These are phyloP conservation scores for Cyphellophora attinorum DNA, from an alignment of 2,329 filamentous ascomycete genomes.

Conservation along the genomic window DNA sequence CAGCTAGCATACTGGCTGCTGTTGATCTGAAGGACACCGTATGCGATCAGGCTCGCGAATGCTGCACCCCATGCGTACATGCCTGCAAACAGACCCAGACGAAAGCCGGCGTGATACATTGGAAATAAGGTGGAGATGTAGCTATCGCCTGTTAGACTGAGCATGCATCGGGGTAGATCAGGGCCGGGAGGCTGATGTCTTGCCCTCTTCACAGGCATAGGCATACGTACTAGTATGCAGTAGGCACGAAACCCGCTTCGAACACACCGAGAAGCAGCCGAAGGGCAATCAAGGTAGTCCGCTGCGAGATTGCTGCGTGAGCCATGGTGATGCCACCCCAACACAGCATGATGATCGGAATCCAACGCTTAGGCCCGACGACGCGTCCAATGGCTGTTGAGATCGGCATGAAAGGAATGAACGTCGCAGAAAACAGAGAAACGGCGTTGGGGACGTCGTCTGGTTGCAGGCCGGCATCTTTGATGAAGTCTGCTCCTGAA, in stretches of 20 bases:
- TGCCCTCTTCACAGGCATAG: no score
- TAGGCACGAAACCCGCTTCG: conserved; percentile 30
- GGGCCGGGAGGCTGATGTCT: no score
- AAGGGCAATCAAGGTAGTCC: conserved; percentile 27
- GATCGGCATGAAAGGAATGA: conserved; percentile 48
- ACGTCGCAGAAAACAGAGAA: conserved; percentile 49
- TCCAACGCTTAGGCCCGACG: conserved; percentile 42
- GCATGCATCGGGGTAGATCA: no score
- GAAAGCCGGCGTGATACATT: conserved; percentile 26
- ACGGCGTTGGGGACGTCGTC: conserved; percentile 47
- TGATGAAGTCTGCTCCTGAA: conserved; percentile 45
- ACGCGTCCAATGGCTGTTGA: conserved; percentile 36
- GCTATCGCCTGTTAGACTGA: no score
- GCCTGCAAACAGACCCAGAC: conserved; percentile 23
- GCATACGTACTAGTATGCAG: no score
- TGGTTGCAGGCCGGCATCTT: conserved; percentile 42
- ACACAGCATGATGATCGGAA: conserved; percentile 47
- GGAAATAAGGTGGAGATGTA: conserved; percentile 47
- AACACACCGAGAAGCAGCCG: conserved; percentile 23
- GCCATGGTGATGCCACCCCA: conserved; percentile 42
- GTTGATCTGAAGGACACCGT: conserved; percentile 39
- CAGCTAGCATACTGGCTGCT: conserved; percentile 27
- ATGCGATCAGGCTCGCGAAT: conserved; percentile 32
- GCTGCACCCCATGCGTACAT: conserved; percentile 29
- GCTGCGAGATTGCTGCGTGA: conserved; percentile 35